Base-by-base conservation (phyloP, 2,329 filamentous ascomycete species). In the Penicillium fuscoglaucum region DNA sequence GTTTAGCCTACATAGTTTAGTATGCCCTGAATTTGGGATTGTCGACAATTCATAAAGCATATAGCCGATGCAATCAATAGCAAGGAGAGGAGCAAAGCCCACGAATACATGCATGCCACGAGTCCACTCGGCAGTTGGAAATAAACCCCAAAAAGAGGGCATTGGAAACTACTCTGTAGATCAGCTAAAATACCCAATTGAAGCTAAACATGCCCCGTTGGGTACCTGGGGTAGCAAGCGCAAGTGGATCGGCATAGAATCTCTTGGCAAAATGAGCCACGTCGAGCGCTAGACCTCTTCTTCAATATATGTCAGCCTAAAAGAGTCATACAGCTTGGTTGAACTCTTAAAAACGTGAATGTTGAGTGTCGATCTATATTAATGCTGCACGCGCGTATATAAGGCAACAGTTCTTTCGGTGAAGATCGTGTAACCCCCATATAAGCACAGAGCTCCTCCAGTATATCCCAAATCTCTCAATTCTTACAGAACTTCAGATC, bases 241-340 rank as follows among this genome's bases (percentile, higher is more conserved):
- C 21, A 51, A 40, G 39, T n/a, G 17, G 50, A 52, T 45, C 50
- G 13, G 6, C 49, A 31, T 15, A 44, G 6, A 29, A 45, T 13
- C 10, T 26, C 50, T 52, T 52, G 50, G 50, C 50, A 28, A 45
- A 52, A 35, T n/a, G 21, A 35, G 50, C 50, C 50, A 52, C 50
- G 40, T 52, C 50, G 29, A 45, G 17, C 40, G 21, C 21, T 33
- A 44, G 39, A 52, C 39, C 50, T 52, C 39, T 17, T 45, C 40
- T 44, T 44, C 21, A 9, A 31, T 21, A 52, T 26, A n/a, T 43
- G 19, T 52, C 50, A 28, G 50, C 29, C 39, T 19, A 33, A 41
- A 9, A 29, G 39, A 45, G 17, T 40, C 19, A 24, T 51, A 1
- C 13, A 17, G 4, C 13, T 31, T 17, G 7, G 21, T 24, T 1